Evolutionary conservation across 1,139 yeast genomes (phyloP), one percentile per base, ranked within the genome.

Genomic region (Candida pseudoviswanathii): DNA sequence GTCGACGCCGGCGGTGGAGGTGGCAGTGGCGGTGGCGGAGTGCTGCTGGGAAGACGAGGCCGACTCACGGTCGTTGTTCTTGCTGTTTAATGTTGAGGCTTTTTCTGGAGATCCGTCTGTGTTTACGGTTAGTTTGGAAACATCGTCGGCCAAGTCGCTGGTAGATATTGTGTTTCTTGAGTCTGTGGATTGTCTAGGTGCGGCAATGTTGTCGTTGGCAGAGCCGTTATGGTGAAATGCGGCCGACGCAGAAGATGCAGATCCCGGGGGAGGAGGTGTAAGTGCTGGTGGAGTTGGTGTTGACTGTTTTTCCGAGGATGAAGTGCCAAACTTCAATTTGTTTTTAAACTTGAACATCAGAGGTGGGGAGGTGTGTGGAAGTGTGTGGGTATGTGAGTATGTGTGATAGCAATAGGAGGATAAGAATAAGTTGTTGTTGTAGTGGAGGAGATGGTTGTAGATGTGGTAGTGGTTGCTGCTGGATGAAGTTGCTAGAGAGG

Each of bases 341-440:
- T 75, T 76, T 57, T 75, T 76, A 61, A 76, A 73, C 59, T 73
- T 75, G 45, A 74, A 64, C 80, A 75, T 75, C 33, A 31, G 11
- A 9, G 33, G 11, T 7, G 31, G 31, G n/a, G n/a, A n/a, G n/a
- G n/a, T n/a, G n/a, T n/a, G n/a, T n/a, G n/a, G n/a, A n/a, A n/a
- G n/a, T n/a, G n/a, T n/a, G n/a, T n/a, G n/a, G n/a, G n/a, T n/a
- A n/a, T n/a, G n/a, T n/a, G n/a, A n/a, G n/a, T n/a, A 29, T 29
- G 31, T 31, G 34, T 2, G 24, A 34, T 30, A 32, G 39, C 39
- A 27, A 27, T 27, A n/a, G 11, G 34, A 31, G 2, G 16, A 5
- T n/a, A 31, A 31, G 34, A 31, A n/a, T n/a, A n/a, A n/a, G n/a
- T n/a, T n/a, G n/a, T n/a, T n/a, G n/a, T n/a, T n/a, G n/a, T n/a